Evolutionary conservation across 2,329 filamentous ascomycete genomes (phyloP).

Genomic region (Arthrobotrys pseudoclavata): DNA sequence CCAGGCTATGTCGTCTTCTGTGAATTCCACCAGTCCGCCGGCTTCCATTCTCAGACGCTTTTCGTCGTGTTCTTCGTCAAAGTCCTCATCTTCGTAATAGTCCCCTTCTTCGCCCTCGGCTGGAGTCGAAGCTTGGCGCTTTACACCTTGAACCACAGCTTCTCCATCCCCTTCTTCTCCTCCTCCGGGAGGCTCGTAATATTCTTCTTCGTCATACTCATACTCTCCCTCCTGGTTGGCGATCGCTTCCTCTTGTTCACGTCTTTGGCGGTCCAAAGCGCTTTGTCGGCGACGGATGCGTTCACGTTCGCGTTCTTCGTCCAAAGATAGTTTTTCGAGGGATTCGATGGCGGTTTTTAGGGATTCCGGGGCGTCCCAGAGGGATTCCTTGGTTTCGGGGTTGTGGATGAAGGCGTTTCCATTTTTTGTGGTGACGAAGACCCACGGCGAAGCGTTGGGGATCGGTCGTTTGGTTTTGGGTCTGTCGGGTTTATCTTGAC

Average conservation of each 20-base stretch:
- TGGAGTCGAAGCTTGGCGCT: slow-evolving; percentile 58
- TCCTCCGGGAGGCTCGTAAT: slow-evolving; percentile 51
- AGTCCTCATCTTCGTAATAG: slow-evolving; percentile 69
- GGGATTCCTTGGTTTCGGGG: slow-evolving; percentile 84
- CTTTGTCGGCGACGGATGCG: slow-evolving; percentile 50
- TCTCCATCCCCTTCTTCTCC: slow-evolving; percentile 61
- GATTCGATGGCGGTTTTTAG: slow-evolving; percentile 82
- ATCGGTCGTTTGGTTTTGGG: slow-evolving; percentile 84
- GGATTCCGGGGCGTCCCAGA: slow-evolving; percentile 93
- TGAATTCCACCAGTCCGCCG: slow-evolving; percentile 79
- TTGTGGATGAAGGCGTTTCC: slow-evolving; percentile 93
- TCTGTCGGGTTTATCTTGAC: slow-evolving; percentile 72
- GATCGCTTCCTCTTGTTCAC: slow-evolving; percentile 55
- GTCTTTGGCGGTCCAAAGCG: slow-evolving; percentile 49
- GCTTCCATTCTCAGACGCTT: slow-evolving; percentile 70
- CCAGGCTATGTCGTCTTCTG: slow-evolving; percentile 92
- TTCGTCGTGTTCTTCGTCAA: slow-evolving; percentile 70
- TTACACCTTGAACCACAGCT: slow-evolving; percentile 59
- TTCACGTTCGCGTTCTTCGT: slow-evolving; percentile 61
- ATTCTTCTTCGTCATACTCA: slow-evolving; percentile 62
- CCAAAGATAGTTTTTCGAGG: slow-evolving; percentile 71
- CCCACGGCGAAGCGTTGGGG: slow-evolving; percentile 86
- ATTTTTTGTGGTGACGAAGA: slow-evolving; percentile 92
- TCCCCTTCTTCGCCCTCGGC: slow-evolving; percentile 74
- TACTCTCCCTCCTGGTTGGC: slow-evolving; percentile 61